phyloP scores from a whole-genome alignment of 352 stramenopile species.

The Pythium diclinum region DNA sequence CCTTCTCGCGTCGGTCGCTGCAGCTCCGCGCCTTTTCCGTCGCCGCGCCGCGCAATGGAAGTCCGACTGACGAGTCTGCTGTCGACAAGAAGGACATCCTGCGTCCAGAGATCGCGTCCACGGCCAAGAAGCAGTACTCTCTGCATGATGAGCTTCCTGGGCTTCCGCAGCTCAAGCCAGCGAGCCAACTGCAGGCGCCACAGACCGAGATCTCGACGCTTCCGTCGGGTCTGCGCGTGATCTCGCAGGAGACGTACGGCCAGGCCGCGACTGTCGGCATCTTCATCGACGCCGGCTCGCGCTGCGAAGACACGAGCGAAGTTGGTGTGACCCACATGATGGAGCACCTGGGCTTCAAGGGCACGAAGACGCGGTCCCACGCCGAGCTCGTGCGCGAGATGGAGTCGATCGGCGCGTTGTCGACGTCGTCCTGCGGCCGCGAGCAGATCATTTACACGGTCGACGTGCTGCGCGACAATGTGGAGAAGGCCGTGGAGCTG shows the following conservation, averaged over 20 bases:
- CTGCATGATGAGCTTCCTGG: conserved; percentile 59
- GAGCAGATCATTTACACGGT: conserved; percentile 98
- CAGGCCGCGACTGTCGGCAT: conserved; percentile 94
- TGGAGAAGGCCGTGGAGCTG: conserved; percentile 87
- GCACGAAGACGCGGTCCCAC: conserved; percentile 79
- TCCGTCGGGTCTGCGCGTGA: conserved; percentile 93
- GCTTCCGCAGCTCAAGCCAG: conserved; percentile 78
- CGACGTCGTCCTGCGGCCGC: conserved; percentile 87
- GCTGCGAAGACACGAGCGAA: conserved; percentile 68
- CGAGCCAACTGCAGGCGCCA: conserved; percentile 79
- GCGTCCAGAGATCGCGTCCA: conserved; percentile 36
- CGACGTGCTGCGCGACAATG: conserved; percentile 94
- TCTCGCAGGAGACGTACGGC: conserved; percentile 96
- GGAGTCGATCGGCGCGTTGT: conserved; percentile 91
- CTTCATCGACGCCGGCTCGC: conserved; percentile 91
- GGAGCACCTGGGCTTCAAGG: conserved; percentile 96
- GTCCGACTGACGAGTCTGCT: conserved; percentile 25
- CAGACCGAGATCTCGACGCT: conserved; percentile 92
- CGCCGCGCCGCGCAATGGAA: conserved; percentile 19
- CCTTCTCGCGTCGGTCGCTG: neutral
- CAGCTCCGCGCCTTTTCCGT: conserved; percentile 42
- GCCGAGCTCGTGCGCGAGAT: conserved; percentile 88
- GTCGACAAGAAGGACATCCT: conserved; percentile 42
- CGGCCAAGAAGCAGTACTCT: conserved; percentile 49
- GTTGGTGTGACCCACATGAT: conserved; percentile 92